These are phyloP conservation scores for Nidula microcarpa DNA, from an alignment of 768 basidiomycete genomes.

Conservation along the genomic window DNA sequence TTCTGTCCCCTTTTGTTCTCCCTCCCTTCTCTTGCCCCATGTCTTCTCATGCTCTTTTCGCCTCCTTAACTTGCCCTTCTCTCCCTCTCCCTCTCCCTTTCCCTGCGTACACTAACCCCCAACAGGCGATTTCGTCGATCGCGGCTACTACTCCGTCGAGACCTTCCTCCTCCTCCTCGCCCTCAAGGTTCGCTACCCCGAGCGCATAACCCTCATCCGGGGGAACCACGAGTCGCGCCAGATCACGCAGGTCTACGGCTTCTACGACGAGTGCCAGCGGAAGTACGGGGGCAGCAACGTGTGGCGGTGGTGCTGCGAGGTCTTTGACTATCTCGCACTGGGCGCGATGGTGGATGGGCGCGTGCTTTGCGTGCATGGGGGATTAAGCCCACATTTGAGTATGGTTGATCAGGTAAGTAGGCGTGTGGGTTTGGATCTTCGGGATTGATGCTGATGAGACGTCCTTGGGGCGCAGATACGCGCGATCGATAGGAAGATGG, in stretches of 20 bases:
- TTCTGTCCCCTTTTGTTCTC: too few species aligned
- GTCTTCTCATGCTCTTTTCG: background rate
- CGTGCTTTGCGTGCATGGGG: constrained; percentile 97
- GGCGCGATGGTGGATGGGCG: constrained; percentile 96
- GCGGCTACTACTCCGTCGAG: constrained; percentile 96
- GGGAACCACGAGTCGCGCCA: constrained; percentile 98
- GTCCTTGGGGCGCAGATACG: constrained; percentile 59
- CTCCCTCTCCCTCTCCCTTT: constrained; percentile 4
- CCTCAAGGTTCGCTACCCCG: constrained; percentile 95
- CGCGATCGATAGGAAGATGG: constrained; percentile 91
- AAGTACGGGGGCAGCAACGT: constrained; percentile 95
- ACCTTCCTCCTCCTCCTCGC: constrained; percentile 93
- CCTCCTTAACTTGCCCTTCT: constrained; percentile 1
- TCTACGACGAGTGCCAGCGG: constrained; percentile 94
- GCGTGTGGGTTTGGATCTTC: background rate
- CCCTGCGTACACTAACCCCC: constrained; percentile 1
- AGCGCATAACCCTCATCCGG: constrained; percentile 93
- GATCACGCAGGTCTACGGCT: constrained; percentile 94
- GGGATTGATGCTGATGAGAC: background rate
- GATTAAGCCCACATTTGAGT: constrained; percentile 84
- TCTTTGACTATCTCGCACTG: constrained; percentile 94
- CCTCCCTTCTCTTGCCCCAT: background rate
- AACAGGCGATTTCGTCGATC: constrained; percentile 95
- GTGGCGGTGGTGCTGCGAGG: constrained; percentile 98
- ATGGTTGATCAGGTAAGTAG: constrained; percentile 80